phyloP scores from a whole-genome alignment of 2,329 filamentous ascomycete species.

The Phaeomoniella chlamydospora region DNA sequence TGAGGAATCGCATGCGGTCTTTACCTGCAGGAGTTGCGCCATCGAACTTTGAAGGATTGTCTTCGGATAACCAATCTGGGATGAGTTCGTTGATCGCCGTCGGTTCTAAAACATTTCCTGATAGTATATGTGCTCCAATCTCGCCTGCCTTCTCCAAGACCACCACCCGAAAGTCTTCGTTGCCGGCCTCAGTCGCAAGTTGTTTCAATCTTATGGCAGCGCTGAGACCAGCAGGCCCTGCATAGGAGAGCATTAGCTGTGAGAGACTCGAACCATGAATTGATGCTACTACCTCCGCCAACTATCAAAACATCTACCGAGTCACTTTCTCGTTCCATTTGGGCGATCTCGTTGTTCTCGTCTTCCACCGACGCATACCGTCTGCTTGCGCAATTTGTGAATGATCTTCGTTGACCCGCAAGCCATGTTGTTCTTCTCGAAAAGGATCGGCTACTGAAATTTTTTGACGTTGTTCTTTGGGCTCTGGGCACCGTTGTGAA shows the following conservation, averaged over 20 bases:
- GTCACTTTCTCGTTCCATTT: slow-evolving; percentile 76
- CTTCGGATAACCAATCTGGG: slow-evolving; percentile 82
- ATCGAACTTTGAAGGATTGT: slow-evolving; percentile 78
- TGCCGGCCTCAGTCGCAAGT: slow-evolving; percentile 82
- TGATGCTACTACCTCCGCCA: slow-evolving; percentile 51
- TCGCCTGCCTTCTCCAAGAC: slow-evolving; percentile 92
- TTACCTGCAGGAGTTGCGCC: slow-evolving; percentile 67
- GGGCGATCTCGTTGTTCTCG: slow-evolving; percentile 44
- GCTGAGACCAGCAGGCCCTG: slow-evolving; percentile 77
- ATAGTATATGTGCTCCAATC: slow-evolving; percentile 86
- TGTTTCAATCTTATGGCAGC: slow-evolving; percentile 94
- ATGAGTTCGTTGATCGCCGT: slow-evolving; percentile 77
- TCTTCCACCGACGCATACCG: slow-evolving; percentile 34
- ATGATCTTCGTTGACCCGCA: slow-evolving; percentile 21
- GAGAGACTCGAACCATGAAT: slow-evolving; percentile 2
- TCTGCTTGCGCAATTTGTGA: slow-evolving; percentile 27
- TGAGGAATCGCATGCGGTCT: slow-evolving; percentile 91
- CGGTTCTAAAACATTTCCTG: slow-evolving; percentile 88
- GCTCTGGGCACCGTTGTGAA: slow-evolving; percentile 4
- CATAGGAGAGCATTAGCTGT: slow-evolving; percentile 2
- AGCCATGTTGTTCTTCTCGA: slow-evolving; percentile 9
- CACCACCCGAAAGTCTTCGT: slow-evolving; percentile 88
- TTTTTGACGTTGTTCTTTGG: neutral
- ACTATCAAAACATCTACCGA: slow-evolving; percentile 95
- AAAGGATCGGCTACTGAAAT: neutral